Evolutionary conservation across 164 flowering plant species (phyloP).

Genomic region (Paratinospora sagittata): DNA sequence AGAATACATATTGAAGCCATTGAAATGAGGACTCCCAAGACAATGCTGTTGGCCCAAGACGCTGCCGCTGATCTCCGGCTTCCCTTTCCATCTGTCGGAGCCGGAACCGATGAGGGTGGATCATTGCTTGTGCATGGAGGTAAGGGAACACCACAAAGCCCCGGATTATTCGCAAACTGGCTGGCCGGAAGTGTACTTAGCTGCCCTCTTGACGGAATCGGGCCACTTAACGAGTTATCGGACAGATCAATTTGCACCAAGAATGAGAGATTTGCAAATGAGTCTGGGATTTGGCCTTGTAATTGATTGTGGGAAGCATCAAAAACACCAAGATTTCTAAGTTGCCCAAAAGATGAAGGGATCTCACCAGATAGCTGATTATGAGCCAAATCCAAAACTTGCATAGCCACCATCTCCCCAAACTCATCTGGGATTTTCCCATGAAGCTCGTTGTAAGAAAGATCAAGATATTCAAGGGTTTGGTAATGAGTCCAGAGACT

Average conservation of each 20-base stretch:
- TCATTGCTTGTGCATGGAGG: conserved; percentile 41
- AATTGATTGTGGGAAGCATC: conserved; percentile 82
- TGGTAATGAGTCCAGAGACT: conserved; percentile 66
- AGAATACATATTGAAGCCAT: conserved; percentile 54
- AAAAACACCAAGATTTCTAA: conserved; percentile 71
- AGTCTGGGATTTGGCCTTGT: conserved; percentile 81
- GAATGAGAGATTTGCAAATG: conserved; percentile 70
- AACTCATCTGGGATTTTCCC: conserved; percentile 78
- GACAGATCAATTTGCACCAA: conserved; percentile 87
- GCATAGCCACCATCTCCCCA: conserved; percentile 70
- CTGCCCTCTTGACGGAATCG: conserved; percentile 77
- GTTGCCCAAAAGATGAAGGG: conserved; percentile 57
- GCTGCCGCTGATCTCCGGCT: conserved; percentile 25
- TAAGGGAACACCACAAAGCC: conserved; percentile 91
- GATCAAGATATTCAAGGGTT: conserved; percentile 79
- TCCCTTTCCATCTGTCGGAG: conserved; percentile 9
- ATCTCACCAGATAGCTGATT: conserved; percentile 82
- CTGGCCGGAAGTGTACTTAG: conserved; percentile 78
- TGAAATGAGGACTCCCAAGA: conserved; percentile 63
- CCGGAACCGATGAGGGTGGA: conserved; percentile 16
- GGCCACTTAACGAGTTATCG: conserved; percentile 66
- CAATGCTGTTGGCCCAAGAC: conserved; percentile 71
- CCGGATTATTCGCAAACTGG: conserved; percentile 77
- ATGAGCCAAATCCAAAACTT: conserved; percentile 66
- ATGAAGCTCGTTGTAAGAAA: conserved; percentile 68